Evolutionary conservation across 371 early-diverging fungal species (phyloP), one percentile per base, ranked within the genome.

Genomic region (Mucor piriformis): DNA sequence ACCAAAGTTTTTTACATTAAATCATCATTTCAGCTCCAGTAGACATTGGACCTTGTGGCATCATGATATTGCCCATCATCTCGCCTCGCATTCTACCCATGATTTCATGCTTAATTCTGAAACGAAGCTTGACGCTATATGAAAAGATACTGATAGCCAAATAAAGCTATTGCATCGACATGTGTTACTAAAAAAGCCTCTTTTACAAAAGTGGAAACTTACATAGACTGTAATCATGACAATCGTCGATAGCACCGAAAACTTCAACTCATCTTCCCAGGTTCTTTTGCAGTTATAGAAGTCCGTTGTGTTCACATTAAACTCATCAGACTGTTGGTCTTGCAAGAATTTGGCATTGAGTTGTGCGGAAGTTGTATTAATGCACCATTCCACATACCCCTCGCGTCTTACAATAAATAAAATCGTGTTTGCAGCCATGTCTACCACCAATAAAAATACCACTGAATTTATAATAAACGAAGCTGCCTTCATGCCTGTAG

Each of bases 241-340:
- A 13, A 74, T 33, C 0, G 69, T 59, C 5, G 63, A 54, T n/a
- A 81, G 47, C 13, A 78, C 57, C 1, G 73, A 63, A 52, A 81
- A 81, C 49, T 81, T 81, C 7, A 76, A 21, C 52, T 81, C 81
- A 35, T 70, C 67, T 50, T 76, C 66, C 74, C 76, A 81, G 3
- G 74, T 59, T 46, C 65, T 57, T 49, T 59, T 58, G 32, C 81
- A 81, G 38, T 81, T 76, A 40, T 74, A 81, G 46, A 70, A 74
- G 44, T 81, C 81, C 4, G 15, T 34, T 35, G 54, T 47, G 1
- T 33, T 38, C 11, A 54, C 49, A 37, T 34, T 50, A 29, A 64
- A 49, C 7, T 42, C 5, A 5, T 42, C 18, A 27, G 35, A 33
- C 10, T 52, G 52, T 12, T 50, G 15, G 8, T 50, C 43, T 13